Percentiles rank a stretch among this genome's conserved stretches.
Evolutionary conservation across 805 yeast species (phyloP).

Genomic region (Candida argentea): DNA sequence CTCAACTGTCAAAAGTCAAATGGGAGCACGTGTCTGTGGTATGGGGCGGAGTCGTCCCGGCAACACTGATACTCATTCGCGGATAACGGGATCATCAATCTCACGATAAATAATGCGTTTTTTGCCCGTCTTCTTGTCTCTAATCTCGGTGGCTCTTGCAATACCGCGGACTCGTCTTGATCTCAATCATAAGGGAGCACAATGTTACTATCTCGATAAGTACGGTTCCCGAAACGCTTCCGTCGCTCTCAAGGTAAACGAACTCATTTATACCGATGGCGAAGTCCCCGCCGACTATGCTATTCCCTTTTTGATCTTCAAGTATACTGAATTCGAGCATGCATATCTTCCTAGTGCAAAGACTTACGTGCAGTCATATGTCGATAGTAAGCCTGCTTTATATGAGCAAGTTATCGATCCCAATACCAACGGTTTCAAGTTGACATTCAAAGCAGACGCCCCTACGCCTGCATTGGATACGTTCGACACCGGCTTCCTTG

Average conservation of each 20-base stretch:
- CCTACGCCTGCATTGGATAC: constrained; percentile 3
- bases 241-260: background rate
- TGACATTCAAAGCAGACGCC: constrained; percentile 5
- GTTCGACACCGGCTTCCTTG: constrained; percentile 5
- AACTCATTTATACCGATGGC: background rate
- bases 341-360: constrained; percentile 9
- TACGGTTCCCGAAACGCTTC: background rate
- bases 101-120: too few species aligned
- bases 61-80: too few species aligned
- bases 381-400: too few species aligned
- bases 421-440: constrained; percentile 8
- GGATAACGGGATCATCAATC: too few species aligned
- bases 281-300: constrained; percentile 4
- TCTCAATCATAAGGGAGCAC: too few species aligned
- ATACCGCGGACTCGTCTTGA: too few species aligned
- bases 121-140: too few species aligned
- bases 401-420: constrained; percentile 5
- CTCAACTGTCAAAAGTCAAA: too few species aligned
- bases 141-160: too few species aligned
- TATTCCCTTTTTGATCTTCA: constrained; percentile 17
- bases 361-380: constrained; percentile 2
- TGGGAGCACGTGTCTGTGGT: too few species aligned
- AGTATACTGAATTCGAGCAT: constrained; percentile 13
- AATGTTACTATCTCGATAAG: background rate
- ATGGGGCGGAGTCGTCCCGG: too few species aligned